These are phyloP conservation scores for Deakozyma indianensis DNA, from an alignment of 805 yeast genomes.

Conservation along the genomic window DNA sequence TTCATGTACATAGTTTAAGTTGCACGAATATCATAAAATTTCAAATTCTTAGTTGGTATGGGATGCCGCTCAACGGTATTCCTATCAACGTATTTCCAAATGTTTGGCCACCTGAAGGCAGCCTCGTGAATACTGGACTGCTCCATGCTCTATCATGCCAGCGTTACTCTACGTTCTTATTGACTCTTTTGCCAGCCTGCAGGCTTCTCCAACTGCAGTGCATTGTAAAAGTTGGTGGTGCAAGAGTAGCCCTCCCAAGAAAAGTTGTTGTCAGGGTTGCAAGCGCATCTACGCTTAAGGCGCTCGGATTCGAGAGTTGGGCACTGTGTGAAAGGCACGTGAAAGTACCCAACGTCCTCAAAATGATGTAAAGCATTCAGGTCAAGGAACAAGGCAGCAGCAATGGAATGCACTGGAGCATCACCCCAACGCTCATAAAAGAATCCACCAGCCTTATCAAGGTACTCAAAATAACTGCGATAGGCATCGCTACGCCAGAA, in stretches of 20 bases:
- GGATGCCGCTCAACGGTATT: too few species aligned
- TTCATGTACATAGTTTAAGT: background rate
- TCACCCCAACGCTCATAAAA: conserved; percentile 74
- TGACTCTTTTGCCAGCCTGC: conserved; percentile 5
- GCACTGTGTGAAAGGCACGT: conserved; percentile 41
- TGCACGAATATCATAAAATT: too few species aligned
- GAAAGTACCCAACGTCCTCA: conserved; percentile 45
- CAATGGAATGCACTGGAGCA: conserved; percentile 60
- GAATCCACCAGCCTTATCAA: conserved; percentile 52
- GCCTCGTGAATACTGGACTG: too few species aligned
- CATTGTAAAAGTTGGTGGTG: conserved; percentile 21
- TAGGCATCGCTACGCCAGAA: conserved; percentile 47
- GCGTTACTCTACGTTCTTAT: too few species aligned
- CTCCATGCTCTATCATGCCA: too few species aligned
- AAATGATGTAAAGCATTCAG: conserved; percentile 42
- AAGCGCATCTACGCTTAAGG: conserved; percentile 48
- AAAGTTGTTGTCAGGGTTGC: conserved; percentile 39
- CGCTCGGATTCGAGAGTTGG: conserved; percentile 38
- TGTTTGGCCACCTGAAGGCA: too few species aligned
- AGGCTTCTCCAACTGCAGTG: conserved; percentile 17
- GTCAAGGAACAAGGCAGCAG: conserved; percentile 39
- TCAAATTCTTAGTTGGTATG: too few species aligned
- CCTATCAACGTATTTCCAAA: too few species aligned
- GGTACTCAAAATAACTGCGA: conserved; percentile 34
- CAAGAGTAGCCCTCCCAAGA: conserved; percentile 27